These are phyloP conservation scores for Penicillium sp. DNA, from an alignment of 2,329 filamentous ascomycete genomes.

Conservation along the genomic window DNA sequence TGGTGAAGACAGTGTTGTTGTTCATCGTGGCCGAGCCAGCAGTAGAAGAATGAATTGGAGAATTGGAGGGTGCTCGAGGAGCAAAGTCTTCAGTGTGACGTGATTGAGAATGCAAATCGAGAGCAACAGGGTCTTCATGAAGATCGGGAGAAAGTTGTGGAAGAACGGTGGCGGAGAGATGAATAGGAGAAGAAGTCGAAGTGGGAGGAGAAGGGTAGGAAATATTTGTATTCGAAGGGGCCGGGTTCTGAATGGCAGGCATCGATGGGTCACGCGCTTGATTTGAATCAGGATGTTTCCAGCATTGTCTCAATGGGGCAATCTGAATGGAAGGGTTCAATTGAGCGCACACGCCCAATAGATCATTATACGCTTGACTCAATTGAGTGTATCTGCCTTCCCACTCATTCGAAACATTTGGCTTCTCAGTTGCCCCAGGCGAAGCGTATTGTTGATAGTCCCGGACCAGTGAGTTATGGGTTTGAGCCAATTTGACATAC, in stretches of 20 bases:
- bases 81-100: neutral
- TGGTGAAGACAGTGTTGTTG: no score
- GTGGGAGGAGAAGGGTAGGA: neutral
- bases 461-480: conserved; percentile 7
- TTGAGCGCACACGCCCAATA: neutral
- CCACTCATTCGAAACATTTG: neutral
- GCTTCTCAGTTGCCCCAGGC: neutral
- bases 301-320: neutral
- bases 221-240: neutral
- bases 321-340: neutral
- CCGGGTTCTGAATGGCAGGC: no score
- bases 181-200: neutral
- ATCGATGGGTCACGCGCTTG: neutral
- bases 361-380: neutral
- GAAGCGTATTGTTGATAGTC: conserved; percentile 4
- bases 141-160: neutral
- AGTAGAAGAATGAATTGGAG: no score
- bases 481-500: conserved; percentile 19
- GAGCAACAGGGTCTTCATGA: neutral
- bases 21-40: no score
- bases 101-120: neutral
- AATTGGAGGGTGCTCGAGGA: no score
- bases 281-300: neutral
- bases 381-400: neutral
- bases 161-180: neutral